Conservation (phyloP, 345 rosid genomes). For the Trapa incisa region DNA sequence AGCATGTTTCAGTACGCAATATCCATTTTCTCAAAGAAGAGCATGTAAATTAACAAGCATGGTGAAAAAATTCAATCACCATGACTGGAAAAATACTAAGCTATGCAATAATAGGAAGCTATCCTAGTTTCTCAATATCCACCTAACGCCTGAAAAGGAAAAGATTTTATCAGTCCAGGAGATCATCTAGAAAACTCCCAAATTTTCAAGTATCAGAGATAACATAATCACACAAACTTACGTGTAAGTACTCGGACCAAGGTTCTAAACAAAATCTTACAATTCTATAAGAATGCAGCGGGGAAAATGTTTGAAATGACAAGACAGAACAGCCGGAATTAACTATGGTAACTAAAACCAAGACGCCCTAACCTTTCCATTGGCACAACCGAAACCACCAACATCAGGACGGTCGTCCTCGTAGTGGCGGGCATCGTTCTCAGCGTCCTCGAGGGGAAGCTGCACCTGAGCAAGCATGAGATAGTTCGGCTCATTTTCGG, state of each 20-base stretch:
- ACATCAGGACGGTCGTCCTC: conserved; percentile 73
- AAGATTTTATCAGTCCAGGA: not conserved
- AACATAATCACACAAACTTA: too few species aligned
- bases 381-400: conserved; percentile 80
- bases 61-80: not conserved
- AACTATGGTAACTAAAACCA: not conserved
- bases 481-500: conserved; percentile 94
- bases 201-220: too few species aligned
- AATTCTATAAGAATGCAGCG: not conserved
- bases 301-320: not conserved
- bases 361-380: conserved; percentile 52
- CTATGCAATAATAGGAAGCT: not conserved
- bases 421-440: conserved; percentile 85
- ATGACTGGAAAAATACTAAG: not conserved
- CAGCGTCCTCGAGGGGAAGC: conserved; percentile 86
- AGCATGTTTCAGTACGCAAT: not conserved
- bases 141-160: not conserved
- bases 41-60: not conserved
- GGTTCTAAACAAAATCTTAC: not conserved
- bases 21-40: not conserved
- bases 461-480: conserved; percentile 95
- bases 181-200: not conserved
- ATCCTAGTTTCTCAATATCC: not conserved
- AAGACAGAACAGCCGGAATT: not conserved
- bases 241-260: too few species aligned